Percentiles rank a stretch among this genome's conserved stretches.
Conservation (phyloP, 345 rosid genomes). For the Pelargonium nanum region DNA sequence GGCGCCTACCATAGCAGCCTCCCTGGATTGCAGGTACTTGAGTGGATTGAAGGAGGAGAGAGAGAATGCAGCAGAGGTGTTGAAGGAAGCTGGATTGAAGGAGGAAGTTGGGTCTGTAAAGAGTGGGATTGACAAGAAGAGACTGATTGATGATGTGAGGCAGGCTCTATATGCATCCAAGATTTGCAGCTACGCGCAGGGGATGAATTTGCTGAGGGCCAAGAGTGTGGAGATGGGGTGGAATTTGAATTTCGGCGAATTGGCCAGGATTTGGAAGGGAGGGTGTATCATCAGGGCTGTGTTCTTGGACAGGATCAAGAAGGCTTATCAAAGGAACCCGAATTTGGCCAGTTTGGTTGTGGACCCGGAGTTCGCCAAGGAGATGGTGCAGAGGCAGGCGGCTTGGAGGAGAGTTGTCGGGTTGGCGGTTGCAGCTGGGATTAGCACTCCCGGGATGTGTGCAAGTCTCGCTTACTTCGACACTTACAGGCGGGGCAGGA, state of each 20-base stretch:
- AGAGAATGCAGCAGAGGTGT: conserved; percentile 43
- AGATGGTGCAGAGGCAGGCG: conserved; percentile 96
- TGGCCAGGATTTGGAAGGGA: conserved; percentile 98
- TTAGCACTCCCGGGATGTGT: conserved; percentile 96
- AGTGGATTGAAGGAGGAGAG: conserved; percentile 95
- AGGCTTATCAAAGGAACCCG: conserved; percentile 87
- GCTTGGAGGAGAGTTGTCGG: conserved; percentile 99
- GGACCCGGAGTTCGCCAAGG: conserved; percentile 90
- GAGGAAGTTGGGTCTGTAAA: conserved; percentile 47
- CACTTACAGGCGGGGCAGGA: conserved; percentile 81
- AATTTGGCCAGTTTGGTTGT: conserved; percentile 77
- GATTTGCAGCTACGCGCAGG: conserved; percentile 92
- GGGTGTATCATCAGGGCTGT: conserved; percentile 95
- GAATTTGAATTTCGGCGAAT: conserved; percentile 78
- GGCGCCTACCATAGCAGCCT: conserved; percentile 92
- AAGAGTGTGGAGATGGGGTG: conserved; percentile 74
- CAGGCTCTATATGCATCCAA: conserved; percentile 87
- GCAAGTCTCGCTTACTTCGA: conserved; percentile 92
- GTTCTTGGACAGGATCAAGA: conserved; percentile 93
- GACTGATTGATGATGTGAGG: conserved; percentile 89
- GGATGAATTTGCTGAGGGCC: conserved; percentile 88
- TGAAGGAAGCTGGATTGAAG: conserved; percentile 71
- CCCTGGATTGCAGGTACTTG: conserved; percentile 78
- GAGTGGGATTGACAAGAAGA: conserved; percentile 58
- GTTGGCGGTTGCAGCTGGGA: conserved; percentile 79